Evolutionary conservation across 1,284 basidiomycete genomes (phyloP).

Genomic region (Ganoderma sp.): DNA sequence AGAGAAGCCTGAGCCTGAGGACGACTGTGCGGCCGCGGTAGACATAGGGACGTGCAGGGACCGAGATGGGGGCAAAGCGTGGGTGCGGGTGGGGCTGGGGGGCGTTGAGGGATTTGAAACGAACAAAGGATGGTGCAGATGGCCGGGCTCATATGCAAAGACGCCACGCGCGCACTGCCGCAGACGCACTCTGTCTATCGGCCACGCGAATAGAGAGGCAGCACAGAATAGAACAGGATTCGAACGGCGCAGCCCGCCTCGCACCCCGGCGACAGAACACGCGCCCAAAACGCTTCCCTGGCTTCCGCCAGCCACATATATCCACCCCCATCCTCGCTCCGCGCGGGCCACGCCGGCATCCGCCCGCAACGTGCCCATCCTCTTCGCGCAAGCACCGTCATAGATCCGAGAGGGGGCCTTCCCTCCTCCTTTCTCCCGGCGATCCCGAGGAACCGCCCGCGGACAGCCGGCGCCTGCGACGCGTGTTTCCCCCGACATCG

Average conservation of each 20-base stretch:
- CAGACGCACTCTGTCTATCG: constrained; percentile 19
- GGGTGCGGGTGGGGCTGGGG: neutral
- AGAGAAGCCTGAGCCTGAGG: constrained; percentile 25
- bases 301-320: constrained; percentile 23
- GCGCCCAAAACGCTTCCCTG: constrained; percentile 21
- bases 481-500: constrained; percentile 16
- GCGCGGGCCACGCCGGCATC: constrained; percentile 5
- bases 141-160: constrained; percentile 31
- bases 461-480: constrained; percentile 3
- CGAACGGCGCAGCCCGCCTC: constrained; percentile 32
- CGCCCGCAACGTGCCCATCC: constrained; percentile 12
- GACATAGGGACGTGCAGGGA: constrained; percentile 4
- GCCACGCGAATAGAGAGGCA: constrained; percentile 28
- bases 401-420: constrained; percentile 28
- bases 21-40: constrained; percentile 8
- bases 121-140: constrained; percentile 32
- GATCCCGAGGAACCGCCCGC: constrained; percentile 15
- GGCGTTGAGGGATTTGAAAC: constrained; percentile 16
- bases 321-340: constrained; percentile 9
- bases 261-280: constrained; percentile 19
- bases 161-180: constrained; percentile 31
- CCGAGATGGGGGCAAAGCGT: constrained; percentile 2
- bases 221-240: neutral
- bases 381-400: constrained; percentile 20
- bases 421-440: constrained; percentile 20